Percentiles rank a stretch among this genome's conserved stretches.
phyloP scores from a whole-genome alignment of 306 rosid genomes.

The Prunus mongolica region DNA sequence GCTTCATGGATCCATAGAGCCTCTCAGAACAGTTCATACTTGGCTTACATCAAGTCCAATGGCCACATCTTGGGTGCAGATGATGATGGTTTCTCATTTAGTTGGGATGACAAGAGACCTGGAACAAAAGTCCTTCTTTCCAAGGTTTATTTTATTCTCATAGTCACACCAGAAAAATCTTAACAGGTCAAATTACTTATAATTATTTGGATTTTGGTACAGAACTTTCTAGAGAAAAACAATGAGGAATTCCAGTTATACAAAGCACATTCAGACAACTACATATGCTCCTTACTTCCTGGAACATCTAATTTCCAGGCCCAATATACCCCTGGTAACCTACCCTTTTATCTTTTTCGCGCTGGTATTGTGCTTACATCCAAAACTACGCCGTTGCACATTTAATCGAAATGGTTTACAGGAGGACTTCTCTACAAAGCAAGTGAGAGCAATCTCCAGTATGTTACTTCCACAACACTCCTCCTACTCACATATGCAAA shows the following conservation, averaged over 20 bases:
- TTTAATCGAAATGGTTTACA: slow-evolving; percentile 10
- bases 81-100: slow-evolving; percentile 64
- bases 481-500: slow-evolving; percentile 61
- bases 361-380: neutral
- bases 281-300: slow-evolving; percentile 67
- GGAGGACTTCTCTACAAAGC: slow-evolving; percentile 73
- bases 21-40: slow-evolving; percentile 44
- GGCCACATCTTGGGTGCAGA: slow-evolving; percentile 83
- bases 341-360: neutral
- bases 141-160: slow-evolving; percentile 36
- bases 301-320: slow-evolving; percentile 65
- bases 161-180: neutral
- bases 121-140: slow-evolving; percentile 84
- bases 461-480: slow-evolving; percentile 62
- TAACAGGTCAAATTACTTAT: neutral
- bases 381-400: neutral
- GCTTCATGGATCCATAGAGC: slow-evolving; percentile 89
- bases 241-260: slow-evolving; percentile 53
- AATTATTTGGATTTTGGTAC: slow-evolving; percentile 6
- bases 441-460: slow-evolving; percentile 83
- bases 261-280: slow-evolving; percentile 76
- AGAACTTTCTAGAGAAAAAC: slow-evolving; percentile 61
- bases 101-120: slow-evolving; percentile 92
- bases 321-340: slow-evolving; percentile 73
- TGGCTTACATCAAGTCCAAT: slow-evolving; percentile 63